phyloP scores from a whole-genome alignment of 2,329 filamentous ascomycete genomes.

The Clonostachys chloroleuca region DNA sequence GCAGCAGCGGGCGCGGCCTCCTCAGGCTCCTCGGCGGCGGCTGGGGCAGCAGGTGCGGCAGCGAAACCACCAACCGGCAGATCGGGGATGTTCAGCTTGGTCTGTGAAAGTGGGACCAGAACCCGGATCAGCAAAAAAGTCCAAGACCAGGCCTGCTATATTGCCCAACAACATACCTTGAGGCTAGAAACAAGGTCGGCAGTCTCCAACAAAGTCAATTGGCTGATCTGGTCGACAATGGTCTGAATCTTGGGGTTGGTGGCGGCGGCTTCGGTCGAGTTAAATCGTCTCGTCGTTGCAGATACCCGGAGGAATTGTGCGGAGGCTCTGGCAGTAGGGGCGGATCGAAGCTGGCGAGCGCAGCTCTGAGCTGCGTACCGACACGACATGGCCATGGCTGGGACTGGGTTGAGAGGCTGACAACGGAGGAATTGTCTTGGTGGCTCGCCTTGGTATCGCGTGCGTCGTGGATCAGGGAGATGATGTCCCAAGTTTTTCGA shows the following conservation, averaged over 20 bases:
- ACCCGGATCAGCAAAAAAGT: not conserved
- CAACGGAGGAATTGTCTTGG: slow-evolving; percentile 5
- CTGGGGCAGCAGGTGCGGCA: slow-evolving; percentile 59
- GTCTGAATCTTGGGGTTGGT: slow-evolving; percentile 85
- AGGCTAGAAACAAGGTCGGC: slow-evolving; percentile 91
- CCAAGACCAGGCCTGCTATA: not conserved
- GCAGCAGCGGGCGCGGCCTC: slow-evolving; percentile 84
- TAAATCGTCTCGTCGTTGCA: slow-evolving; percentile 68
- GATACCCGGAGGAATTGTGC: slow-evolving; percentile 40
- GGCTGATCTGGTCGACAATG: slow-evolving; percentile 98
- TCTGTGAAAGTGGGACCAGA: slow-evolving; percentile 41
- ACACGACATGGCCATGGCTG: slow-evolving; percentile 58
- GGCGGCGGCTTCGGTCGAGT: slow-evolving; percentile 70
- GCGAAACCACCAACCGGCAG: slow-evolving; percentile 91
- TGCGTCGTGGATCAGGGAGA: slow-evolving; percentile 12
- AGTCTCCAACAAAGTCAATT: slow-evolving; percentile 96
- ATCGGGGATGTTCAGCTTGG: slow-evolving; percentile 94
- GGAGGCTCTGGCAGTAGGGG: slow-evolving; percentile 38
- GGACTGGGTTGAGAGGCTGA: slow-evolving; percentile 10
- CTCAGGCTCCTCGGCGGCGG: slow-evolving; percentile 75
- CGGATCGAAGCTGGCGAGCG: slow-evolving; percentile 55
- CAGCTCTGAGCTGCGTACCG: slow-evolving; percentile 61
- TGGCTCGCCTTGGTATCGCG: slow-evolving; percentile 7
- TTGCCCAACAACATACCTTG: slow-evolving; percentile 60
- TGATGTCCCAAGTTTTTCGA: slow-evolving; percentile 35